Evolutionary conservation across 331 rosid genomes (phyloP).

Genomic region (Malus hybrid): DNA sequence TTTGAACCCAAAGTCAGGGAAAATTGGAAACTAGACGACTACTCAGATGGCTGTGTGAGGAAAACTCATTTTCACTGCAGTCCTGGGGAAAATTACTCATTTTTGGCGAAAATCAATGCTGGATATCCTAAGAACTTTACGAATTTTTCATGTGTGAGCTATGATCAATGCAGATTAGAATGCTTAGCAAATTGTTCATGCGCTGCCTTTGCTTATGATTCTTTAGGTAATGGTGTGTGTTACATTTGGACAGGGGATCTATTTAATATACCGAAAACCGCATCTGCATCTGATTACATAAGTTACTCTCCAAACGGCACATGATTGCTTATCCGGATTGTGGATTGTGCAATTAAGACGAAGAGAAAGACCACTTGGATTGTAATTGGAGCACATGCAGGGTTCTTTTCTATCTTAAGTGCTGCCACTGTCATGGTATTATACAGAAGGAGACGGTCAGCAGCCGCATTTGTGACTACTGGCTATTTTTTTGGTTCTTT

Average conservation of each 20-base stretch:
- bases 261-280: neutral
- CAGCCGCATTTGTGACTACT: neutral
- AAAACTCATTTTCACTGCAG: neutral
- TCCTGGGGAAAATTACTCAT: neutral
- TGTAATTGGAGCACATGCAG: neutral
- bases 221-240: neutral
- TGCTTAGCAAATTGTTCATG: slow-evolving; percentile 18
- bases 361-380: neutral
- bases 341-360: neutral
- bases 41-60: slow-evolving; percentile 17
- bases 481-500: slow-evolving; percentile 66
- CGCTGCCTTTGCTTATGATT: slow-evolving; percentile 1
- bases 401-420: neutral
- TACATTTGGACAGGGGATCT: slow-evolving; percentile 2
- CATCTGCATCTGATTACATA: neutral
- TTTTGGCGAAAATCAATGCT: neutral
- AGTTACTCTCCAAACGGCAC: accelerated
- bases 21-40: neutral
- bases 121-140: too few species aligned
- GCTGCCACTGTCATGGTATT: neutral
- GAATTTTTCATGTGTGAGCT: neutral
- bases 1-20: neutral
- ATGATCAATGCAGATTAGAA: neutral
- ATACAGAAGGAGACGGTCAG: neutral
- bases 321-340: neutral